Base-by-base conservation (phyloP, 495 filamentous ascomycete species). In the Durotheca rogersii region DNA sequence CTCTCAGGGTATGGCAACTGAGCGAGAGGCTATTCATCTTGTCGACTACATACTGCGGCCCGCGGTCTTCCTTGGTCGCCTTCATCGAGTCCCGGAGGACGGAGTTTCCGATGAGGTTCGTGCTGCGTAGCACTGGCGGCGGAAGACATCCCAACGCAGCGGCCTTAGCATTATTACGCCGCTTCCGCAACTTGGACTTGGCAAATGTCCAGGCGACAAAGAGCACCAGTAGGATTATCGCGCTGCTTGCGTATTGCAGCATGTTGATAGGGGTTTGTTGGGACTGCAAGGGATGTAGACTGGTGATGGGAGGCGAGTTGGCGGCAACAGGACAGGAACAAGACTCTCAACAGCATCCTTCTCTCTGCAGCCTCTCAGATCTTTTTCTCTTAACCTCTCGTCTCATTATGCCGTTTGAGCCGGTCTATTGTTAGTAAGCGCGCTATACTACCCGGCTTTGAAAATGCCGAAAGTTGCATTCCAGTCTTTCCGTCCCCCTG, bases 31-130 rank as follows among this genome's bases (percentile, higher is more conserved):
- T 23, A 19, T 60, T 49, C 42, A 68, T 65, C 20, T 53, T 51
- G 12, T 45, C 36, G 5, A 59, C 29, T 0, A 53, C 55, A 27
- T 61, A 52, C 40, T 72, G 67, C 0, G 70, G 64, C 3, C 53
- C 54, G 4, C 58, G 56, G 46, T 72, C 64, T 44, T 61, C 58
- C 51, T 60, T 61, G 11, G 67, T 58, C 1, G 54, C 62, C 41
- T 49, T 60, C 42, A 67, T 58, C 6, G 47, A 60, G 19, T 66
- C 56, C 18, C 52, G 54, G 18, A 72, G 32, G 1, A 51, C 57
- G 3, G 56, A 65, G 36, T 61, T 62, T 4, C 66, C 61, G 29
- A 68, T 59, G 20, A 68, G 42, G 21, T 67, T 67, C 16, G 36
- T 68, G 42, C 50, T 67, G 25, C 49, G 61, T 29, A 68, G 23